Base-by-base conservation (phyloP, 345 rosid species). In the Sisymbrium altissimum region DNA sequence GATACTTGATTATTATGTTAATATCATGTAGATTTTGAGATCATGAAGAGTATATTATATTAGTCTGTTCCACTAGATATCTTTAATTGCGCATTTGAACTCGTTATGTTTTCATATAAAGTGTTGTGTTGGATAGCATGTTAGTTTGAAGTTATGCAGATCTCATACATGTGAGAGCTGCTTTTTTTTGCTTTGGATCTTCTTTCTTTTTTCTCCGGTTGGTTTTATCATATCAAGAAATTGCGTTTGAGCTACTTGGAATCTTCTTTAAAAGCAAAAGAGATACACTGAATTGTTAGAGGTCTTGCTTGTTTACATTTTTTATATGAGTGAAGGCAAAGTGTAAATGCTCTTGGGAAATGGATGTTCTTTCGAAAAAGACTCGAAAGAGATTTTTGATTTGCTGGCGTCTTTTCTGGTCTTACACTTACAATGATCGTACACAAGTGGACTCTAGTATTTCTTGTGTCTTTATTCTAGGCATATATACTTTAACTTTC, bases 171-270 rank as follows among this genome's bases (percentile, higher is more conserved):
- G 67, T 74, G 54, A 53, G 67, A 48, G 61, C 27, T 66, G 53
- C 73, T 74, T 74, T 74, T 74, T n/a, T 74, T 74, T 74, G 68
- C 78, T 67, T 74, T 73, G 15, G 27, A 66, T 45, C 50, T 65
- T 73, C 39, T 48, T 57, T 48, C 49, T 17, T 49, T 23, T 19
- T 55, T 54, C 39, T 18, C 57, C 57, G 8, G 9, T 73, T 73
- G 54, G 41, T 29, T 43, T n/a, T 32, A n/a, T 64, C 30, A 54
- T 12, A 9, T 54, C 46, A 64, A n/a, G 70, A 44, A n/a, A 45
- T 11, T 73, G 30, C 46, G 33, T 48, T 65, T 73, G 40, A 73
- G 71, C 78, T 44, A 66, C 60, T 74, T 21, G 50, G 72, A 44
- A 66, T 66, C 78, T 66, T 66, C 66, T 74, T 73, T 33, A 66